phyloP scores from a whole-genome alignment of 441 rosid species.

The Flueggea neowawraea region DNA sequence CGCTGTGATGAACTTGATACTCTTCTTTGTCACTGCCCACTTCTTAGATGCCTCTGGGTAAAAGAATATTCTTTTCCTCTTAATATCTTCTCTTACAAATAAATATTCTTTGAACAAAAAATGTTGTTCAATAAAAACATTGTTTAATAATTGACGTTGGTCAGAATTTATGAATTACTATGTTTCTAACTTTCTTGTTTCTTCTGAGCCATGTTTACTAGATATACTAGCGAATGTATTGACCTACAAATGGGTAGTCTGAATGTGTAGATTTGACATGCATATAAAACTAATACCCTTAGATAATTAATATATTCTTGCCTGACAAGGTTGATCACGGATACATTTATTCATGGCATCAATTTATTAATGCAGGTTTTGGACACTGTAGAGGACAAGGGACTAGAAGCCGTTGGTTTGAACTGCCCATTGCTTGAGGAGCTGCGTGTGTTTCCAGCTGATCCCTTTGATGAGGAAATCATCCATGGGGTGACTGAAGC shows the following conservation, averaged over 20 bases:
- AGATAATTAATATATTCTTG: too few species aligned
- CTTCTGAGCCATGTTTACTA: too few species aligned
- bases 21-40: slow-evolving; percentile 56
- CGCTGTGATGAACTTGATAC: slow-evolving; percentile 45
- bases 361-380: slow-evolving; percentile 41
- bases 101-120: too few species aligned
- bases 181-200: too few species aligned
- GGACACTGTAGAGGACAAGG: slow-evolving; percentile 64
- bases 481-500: slow-evolving; percentile 51
- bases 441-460: slow-evolving; percentile 67
- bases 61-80: slow-evolving; percentile 1
- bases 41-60: slow-evolving; percentile 64
- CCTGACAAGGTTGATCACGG: not conserved
- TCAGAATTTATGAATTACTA: too few species aligned
- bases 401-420: slow-evolving; percentile 57
- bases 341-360: not conserved
- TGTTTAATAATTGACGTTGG: too few species aligned
- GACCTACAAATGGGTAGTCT: too few species aligned
- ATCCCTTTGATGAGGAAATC: slow-evolving; percentile 57
- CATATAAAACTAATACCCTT: too few species aligned
- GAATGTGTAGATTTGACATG: too few species aligned
- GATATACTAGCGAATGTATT: too few species aligned
- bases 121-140: too few species aligned
- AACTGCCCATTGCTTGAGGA: slow-evolving; percentile 64
- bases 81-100: too few species aligned